Base-by-base conservation (phyloP, 176 grass and related monocot genomes). In the Carex scoparia region DNA sequence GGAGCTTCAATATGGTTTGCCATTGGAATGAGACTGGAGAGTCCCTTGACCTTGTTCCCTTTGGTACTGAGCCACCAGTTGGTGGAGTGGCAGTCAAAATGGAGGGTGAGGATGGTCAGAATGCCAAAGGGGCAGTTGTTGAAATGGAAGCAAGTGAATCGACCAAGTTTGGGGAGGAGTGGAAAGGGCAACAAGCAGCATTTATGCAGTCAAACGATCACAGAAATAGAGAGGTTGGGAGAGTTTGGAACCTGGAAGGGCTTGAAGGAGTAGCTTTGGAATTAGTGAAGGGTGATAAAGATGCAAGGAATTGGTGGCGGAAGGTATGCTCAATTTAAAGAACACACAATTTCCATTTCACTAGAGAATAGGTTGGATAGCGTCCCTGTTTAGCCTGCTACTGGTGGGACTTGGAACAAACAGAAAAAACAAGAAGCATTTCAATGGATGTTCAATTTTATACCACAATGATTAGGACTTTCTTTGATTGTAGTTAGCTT, bases 131-230 rank as follows among this genome's bases (percentile, higher is more conserved):
- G 56, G 79, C 44, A 9, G 42, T 19, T 60, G 57, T 2, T 42
- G 85, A 19, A 63, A 56, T 49, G 7, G 11, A 74, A 55, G 86
- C 86, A 84, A 76, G 30, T 5, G 86, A 87, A 44, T 73, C 87
- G 0, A 93, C 86, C 72, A 86, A 70, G 61, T 91, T 98, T 84
- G 81, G 61, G 55, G 92, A 80, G 27, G 89, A 86, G 60, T 98
- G 95, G 95, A 90, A 98, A 91, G 95, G 95, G 76, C 89, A 79
- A 69, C 57, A 88, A 53, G 48, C 85, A 59, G 84, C 87, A 40
- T 98, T 98, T 80, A 94, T 98, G 92, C 85, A 48, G 58, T 98
- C 92, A 28, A 98, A 94, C 74, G 85, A 94, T 86, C 95, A 98
- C 69, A 48, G 35, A 28, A 91, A 72, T 84, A 90, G 86, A 70